A percentile compares a stretch with the other conserved stretches of the same genome.
These are phyloP conservation scores for Acanthamoeba quina DNA, from an alignment of 208 protist species.

Conservation along the genomic window DNA sequence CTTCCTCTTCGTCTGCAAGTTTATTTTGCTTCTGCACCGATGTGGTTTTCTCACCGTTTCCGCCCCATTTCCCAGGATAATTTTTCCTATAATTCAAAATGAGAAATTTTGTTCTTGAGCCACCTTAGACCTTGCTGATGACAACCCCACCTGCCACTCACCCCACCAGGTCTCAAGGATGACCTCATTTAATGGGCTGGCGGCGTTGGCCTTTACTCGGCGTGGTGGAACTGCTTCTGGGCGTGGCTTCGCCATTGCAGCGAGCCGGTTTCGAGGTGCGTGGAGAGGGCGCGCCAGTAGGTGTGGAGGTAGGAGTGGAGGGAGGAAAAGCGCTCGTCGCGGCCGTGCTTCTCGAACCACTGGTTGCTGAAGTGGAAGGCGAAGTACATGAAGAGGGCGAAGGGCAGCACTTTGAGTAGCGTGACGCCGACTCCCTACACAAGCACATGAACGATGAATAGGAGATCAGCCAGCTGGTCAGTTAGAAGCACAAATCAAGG, in stretches of 20 bases:
- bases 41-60: too few relatives aligned
- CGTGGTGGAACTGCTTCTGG: neutral
- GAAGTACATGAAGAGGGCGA: slow-evolving; percentile 20
- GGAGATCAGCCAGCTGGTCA: neutral
- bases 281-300: slow-evolving; percentile 34
- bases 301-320: slow-evolving; percentile 21
- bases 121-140: too few relatives aligned
- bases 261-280: slow-evolving; percentile 7
- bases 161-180: too few relatives aligned
- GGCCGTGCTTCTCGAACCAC: slow-evolving; percentile 16
- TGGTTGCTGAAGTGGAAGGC: slow-evolving; percentile 48
- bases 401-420: slow-evolving; percentile 25
- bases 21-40: too few relatives aligned
- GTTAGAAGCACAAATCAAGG: neutral
- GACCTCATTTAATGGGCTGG: neutral
- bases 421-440: neutral
- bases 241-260: slow-evolving; percentile 41
- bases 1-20: too few relatives aligned
- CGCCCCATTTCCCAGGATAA: too few relatives aligned
- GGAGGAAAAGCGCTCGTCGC: neutral
- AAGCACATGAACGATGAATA: neutral
- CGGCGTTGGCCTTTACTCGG: neutral
- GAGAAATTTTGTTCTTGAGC: too few relatives aligned
- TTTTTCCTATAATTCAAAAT: too few relatives aligned
- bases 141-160: too few relatives aligned